Evolutionary conservation across 805 yeast species (phyloP), one percentile per base, ranked within the genome.

Genomic region (Hanseniaspora valbyensis): DNA sequence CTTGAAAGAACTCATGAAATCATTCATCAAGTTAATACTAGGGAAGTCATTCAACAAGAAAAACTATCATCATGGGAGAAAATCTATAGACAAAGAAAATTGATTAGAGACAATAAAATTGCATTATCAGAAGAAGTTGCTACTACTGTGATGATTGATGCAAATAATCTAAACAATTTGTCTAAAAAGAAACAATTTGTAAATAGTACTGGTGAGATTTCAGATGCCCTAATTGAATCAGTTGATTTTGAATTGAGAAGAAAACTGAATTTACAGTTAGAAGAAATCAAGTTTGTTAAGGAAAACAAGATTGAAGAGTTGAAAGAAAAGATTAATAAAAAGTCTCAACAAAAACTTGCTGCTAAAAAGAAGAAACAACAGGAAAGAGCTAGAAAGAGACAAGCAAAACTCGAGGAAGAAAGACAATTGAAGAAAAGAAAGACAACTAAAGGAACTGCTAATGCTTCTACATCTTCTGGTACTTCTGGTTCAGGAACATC

Each of bases 1-100:
- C 71, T 92, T 68, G 81, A 77, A 54, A 74, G 80, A 44, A 94
- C 95, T 1, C 74, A 81, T 55, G 79, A 76, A 45, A 68, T 92
- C 41, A 72, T 87, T 19, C 69, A 80, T 33, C 64, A 78, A 58
- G 83, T 87, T 38, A 81, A 89, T 28, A 77, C 79, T 58, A 76
- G 97, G 75, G 55, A 69, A 77, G 54, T 75, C 83, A 52, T 66
- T 7, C 49, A 54, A n/a, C 14, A 18, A 13, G 38, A 39, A 2
- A 19, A 34, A 2, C 4, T 40, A 8, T 22, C n/a, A 2, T 25
- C 32, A 9, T 48, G 51, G 51, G 51, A 48, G n/a, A 25, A 39
- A 12, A 33, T 48, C 2, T 48, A 48, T 21, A 18, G 29, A 25
- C 37, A 40, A 28, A 48, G 51, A 26, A 39, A 39, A 40, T 2